Evolutionary conservation across 2,329 filamentous ascomycete genomes (phyloP).

Genomic region (Furcasterigmium furcatum): DNA sequence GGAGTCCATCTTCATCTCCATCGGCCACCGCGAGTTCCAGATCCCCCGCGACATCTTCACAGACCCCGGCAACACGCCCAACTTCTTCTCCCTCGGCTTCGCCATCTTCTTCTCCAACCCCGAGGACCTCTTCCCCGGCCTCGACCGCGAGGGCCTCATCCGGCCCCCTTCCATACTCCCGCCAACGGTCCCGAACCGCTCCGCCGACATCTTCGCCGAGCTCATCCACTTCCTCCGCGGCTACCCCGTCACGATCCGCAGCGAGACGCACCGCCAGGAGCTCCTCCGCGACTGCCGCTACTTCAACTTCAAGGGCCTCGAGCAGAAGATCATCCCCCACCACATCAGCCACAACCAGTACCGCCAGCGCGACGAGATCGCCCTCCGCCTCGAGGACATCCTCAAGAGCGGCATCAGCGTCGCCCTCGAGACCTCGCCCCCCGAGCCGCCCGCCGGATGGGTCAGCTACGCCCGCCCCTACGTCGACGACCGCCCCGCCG

Average conservation of each 20-base stretch:
- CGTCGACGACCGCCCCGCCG: constrained; percentile 70
- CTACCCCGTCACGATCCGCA: constrained; percentile 74
- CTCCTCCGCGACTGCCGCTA: constrained; percentile 86
- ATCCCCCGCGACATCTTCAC: constrained; percentile 87
- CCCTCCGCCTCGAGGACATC: constrained; percentile 80
- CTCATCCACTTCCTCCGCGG: constrained; percentile 78
- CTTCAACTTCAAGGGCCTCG: constrained; percentile 87
- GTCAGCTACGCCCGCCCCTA: constrained; percentile 83
- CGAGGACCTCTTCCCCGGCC: constrained; percentile 78
- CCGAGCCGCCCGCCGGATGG: constrained; percentile 38
- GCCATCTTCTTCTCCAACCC: constrained; percentile 81
- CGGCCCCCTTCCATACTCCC: constrained; percentile 85
- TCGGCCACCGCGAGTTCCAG: constrained; percentile 83
- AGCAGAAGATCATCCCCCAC: constrained; percentile 82
- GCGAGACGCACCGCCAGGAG: constrained; percentile 72
- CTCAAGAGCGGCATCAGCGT: constrained; percentile 80
- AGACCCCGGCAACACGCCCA: constrained; percentile 83
- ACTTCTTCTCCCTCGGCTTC: constrained; percentile 93
- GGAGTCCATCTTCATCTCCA: constrained; percentile 87
- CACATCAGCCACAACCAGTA: constrained; percentile 71
- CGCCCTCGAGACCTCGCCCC: constrained; percentile 25
- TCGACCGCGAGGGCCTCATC: constrained; percentile 74
- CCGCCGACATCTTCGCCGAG: constrained; percentile 80
- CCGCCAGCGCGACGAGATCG: constrained; percentile 69
- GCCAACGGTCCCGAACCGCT: constrained; percentile 75